Conservation (phyloP, 2,329 filamentous ascomycete genomes). For the Beauveria sp. region DNA sequence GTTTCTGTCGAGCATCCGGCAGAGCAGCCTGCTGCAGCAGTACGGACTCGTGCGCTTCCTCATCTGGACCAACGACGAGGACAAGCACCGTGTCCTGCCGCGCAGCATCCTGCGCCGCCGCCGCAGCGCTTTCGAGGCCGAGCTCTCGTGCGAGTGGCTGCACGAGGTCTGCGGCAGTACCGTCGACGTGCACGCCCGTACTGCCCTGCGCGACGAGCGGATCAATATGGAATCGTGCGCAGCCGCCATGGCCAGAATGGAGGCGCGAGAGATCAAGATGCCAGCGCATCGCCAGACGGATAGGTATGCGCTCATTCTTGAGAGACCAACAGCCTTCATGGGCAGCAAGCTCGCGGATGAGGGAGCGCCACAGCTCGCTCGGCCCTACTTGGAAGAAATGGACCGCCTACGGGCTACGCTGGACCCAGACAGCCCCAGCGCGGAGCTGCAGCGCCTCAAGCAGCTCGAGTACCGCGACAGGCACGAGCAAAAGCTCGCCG, state of each 20-base stretch:
- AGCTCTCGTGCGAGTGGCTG: constrained; percentile 52
- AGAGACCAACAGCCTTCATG: constrained; percentile 17
- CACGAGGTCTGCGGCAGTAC: constrained; percentile 47
- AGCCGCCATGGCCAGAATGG: constrained; percentile 39
- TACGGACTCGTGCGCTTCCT: constrained; percentile 78
- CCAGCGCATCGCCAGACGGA: constrained; percentile 37
- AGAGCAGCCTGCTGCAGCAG: constrained; percentile 56
- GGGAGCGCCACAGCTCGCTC: constrained; percentile 23
- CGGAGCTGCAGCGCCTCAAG: constrained; percentile 17
- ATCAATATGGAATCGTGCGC: constrained; percentile 40
- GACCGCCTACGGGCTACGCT: constrained; percentile 23
- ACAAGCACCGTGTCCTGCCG: constrained; percentile 54
- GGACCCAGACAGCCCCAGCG: background rate
- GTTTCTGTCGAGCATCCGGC: constrained; percentile 51
- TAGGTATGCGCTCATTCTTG: constrained; percentile 18
- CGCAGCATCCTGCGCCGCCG: constrained; percentile 46
- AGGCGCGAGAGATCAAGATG: constrained; percentile 29
- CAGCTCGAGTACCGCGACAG: constrained; percentile 22
- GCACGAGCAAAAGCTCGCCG: constrained; percentile 16
- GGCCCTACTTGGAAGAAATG: constrained; percentile 36
- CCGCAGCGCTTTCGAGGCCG: constrained; percentile 50
- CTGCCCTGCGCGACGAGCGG: constrained; percentile 35
- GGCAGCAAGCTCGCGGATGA: constrained; percentile 23
- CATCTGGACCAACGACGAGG: constrained; percentile 58
- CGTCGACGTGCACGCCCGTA: constrained; percentile 20